Conservation (phyloP, 495 filamentous ascomycete genomes). For the Echria macrotheca region DNA sequence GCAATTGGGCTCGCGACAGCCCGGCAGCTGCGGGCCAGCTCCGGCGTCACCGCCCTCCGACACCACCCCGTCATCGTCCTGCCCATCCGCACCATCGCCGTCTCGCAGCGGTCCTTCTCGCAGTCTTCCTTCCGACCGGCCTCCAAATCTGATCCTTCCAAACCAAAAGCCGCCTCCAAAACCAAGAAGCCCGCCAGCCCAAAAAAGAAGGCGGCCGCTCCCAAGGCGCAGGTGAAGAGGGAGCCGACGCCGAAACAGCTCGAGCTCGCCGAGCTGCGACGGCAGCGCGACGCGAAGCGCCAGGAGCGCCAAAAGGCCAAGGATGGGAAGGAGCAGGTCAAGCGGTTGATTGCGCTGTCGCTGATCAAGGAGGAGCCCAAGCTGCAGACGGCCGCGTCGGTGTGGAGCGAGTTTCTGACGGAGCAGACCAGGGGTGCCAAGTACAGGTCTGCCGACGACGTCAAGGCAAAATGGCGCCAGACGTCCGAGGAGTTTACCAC, state of each 20-base stretch:
- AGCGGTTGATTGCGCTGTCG: no score
- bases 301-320: constrained; percentile 13
- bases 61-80: neutral
- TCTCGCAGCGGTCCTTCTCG: constrained; percentile 12
- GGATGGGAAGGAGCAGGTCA: constrained; percentile 13
- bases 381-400: no score
- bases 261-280: no score
- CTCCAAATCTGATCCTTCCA: no score
- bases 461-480: no score
- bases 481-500: no score
- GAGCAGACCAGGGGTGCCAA: no score
- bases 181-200: constrained; percentile 13
- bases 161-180: neutral
- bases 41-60: neutral
- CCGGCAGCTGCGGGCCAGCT: constrained; percentile 16
- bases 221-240: constrained; percentile 20
- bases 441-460: no score
- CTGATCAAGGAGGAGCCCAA: no score
- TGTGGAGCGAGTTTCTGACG: no score
- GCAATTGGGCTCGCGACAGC: constrained; percentile 24
- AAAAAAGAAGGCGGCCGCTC: constrained; percentile 22
- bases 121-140: neutral
- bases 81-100: constrained; percentile 11
- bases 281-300: neutral
- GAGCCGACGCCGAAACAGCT: constrained; percentile 18